These are phyloP conservation scores for Fusarium brachygibbosum DNA, from an alignment of 2,329 filamentous ascomycete genomes.

Conservation along the genomic window DNA sequence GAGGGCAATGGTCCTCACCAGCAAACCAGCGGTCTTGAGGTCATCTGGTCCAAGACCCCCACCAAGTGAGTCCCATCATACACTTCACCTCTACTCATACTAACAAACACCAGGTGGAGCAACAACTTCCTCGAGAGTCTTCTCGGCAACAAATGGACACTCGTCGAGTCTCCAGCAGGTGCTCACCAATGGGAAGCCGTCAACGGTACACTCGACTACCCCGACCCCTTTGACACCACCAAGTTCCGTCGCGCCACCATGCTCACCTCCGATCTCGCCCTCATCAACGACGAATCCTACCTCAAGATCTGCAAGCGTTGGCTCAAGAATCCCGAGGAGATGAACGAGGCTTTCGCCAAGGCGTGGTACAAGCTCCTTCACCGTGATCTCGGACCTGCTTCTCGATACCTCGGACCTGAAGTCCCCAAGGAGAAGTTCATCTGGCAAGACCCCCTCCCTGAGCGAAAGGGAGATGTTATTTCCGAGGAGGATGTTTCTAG, in stretches of 20 bases:
- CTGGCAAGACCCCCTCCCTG: slow-evolving; percentile 82
- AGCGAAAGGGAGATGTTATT: slow-evolving; percentile 68
- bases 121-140: slow-evolving; percentile 81
- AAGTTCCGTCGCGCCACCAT: slow-evolving; percentile 83
- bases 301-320: slow-evolving; percentile 82
- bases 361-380: slow-evolving; percentile 90
- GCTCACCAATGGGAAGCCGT: slow-evolving; percentile 82
- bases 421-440: slow-evolving; percentile 76
- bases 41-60: slow-evolving; percentile 83
- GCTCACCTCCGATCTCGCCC: slow-evolving; percentile 80
- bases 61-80: slow-evolving; percentile 60
- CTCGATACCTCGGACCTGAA: slow-evolving; percentile 81
- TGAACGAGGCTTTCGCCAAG: slow-evolving; percentile 76
- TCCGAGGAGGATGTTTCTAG: slow-evolving; percentile 72
- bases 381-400: slow-evolving; percentile 80
- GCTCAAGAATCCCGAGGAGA: slow-evolving; percentile 75
- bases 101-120: slow-evolving; percentile 67
- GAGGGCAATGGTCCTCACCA: slow-evolving; percentile 78
- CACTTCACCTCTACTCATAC: neutral
- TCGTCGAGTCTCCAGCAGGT: slow-evolving; percentile 80
- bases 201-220: slow-evolving; percentile 74
- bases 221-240: slow-evolving; percentile 76
- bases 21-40: slow-evolving; percentile 83
- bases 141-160: slow-evolving; percentile 83
- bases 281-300: slow-evolving; percentile 78